Percentiles rank a stretch among this genome's conserved stretches.
phyloP scores from a whole-genome alignment of 1,284 basidiomycete genomes.

The Pseudozyma flocculosa region DNA sequence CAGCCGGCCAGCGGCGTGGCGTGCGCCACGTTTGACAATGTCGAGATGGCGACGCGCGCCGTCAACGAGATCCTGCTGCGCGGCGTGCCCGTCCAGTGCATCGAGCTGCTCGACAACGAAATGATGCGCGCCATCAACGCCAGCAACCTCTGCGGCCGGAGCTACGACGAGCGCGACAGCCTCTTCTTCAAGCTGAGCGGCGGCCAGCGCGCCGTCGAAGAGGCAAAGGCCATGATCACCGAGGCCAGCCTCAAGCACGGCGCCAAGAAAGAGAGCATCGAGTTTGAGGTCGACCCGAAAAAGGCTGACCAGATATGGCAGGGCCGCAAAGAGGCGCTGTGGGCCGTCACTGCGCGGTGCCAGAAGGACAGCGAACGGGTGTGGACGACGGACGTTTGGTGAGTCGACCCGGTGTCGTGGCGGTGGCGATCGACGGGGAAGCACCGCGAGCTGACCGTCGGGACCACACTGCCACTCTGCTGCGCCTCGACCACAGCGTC shows the following conservation, averaged over 20 bases:
- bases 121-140: slow-evolving; percentile 55
- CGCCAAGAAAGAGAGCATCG: slow-evolving; percentile 35
- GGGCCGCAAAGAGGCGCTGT: slow-evolving; percentile 80
- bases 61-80: slow-evolving; percentile 66
- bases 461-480: not conserved
- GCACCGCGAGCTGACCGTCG: not conserved
- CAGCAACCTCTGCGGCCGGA: slow-evolving; percentile 55
- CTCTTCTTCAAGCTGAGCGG: slow-evolving; percentile 46
- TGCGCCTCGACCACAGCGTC: slow-evolving; percentile 64
- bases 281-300: slow-evolving; percentile 68
- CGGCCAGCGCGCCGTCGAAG: slow-evolving; percentile 23
- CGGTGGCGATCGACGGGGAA: too few species aligned
- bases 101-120: slow-evolving; percentile 44
- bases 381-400: slow-evolving; percentile 71
- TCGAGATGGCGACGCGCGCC: slow-evolving; percentile 68
- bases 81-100: slow-evolving; percentile 64
- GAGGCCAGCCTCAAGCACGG: slow-evolving; percentile 24
- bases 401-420: slow-evolving; percentile 1
- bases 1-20: slow-evolving; percentile 68
- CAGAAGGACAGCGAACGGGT: slow-evolving; percentile 68
- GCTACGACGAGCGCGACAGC: slow-evolving; percentile 33
- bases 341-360: slow-evolving; percentile 66
- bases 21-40: slow-evolving; percentile 62
- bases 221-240: slow-evolving; percentile 53
- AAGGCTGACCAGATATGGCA: slow-evolving; percentile 79